These are phyloP conservation scores for Hsuehochloa calcarea DNA, from an alignment of 176 grass and related monocot species.

Conservation along the genomic window DNA sequence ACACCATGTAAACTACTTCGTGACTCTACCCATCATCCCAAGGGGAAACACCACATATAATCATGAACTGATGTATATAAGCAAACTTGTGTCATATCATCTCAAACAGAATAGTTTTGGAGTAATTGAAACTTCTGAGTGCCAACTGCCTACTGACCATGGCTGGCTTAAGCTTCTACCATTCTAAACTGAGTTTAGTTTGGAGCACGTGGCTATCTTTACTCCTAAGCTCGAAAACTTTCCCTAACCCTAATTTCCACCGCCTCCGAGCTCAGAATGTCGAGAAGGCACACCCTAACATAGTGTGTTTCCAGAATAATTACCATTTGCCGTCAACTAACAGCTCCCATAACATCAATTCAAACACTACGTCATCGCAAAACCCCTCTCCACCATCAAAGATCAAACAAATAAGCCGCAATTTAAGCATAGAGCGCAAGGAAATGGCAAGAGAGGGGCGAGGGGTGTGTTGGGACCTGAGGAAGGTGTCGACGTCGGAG, in stretches of 20 bases:
- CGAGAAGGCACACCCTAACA: neutral
- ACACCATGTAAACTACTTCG: neutral
- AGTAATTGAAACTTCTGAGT: neutral
- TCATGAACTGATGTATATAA: neutral
- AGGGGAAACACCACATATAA: neutral
- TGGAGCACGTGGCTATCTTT: neutral
- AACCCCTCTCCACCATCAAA: neutral
- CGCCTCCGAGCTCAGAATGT: neutral
- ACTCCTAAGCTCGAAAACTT: neutral
- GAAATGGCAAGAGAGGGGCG: neutral
- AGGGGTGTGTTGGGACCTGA: constrained; percentile 44
- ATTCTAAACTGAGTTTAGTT: neutral
- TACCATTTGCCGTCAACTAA: neutral
- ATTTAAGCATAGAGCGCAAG: neutral
- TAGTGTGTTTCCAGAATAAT: neutral
- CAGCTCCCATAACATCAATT: neutral
- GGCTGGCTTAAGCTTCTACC: neutral
- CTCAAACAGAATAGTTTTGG: neutral
- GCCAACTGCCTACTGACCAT: neutral
- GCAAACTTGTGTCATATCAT: neutral
- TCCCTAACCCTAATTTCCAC: neutral
- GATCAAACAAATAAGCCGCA: neutral
- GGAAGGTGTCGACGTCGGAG: constrained; percentile 49
- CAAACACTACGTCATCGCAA: neutral
- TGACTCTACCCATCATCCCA: neutral